Base-by-base conservation (phyloP, 768 basidiomycete genomes). In the Ramaria sp. region DNA sequence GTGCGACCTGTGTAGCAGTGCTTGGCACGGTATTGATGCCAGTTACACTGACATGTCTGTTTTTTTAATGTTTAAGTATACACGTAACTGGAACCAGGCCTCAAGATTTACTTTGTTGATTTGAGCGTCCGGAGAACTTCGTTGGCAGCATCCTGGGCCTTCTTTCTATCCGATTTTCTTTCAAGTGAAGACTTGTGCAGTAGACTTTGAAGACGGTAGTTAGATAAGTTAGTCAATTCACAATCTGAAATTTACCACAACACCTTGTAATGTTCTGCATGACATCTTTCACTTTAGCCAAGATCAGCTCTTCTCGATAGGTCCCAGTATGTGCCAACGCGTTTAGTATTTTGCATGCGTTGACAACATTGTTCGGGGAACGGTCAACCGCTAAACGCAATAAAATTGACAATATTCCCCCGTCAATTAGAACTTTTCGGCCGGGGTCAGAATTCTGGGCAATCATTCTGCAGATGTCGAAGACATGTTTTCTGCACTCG, bases 401-500 rank as follows among this genome's bases (percentile, higher is more conserved):
- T 6, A 64, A 50, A 31, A 57, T 57, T n/a, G 57, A 51, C 27
- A 64, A 52, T 20, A 61, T 55, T 13, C 53, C 50, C 15, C 52
- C 54, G 20, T 62, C 58, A 24, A 64, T 59, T 42, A 64, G 54
- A 34, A 58, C 57, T 57, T 61, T 59, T 13, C 63, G 63, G 20
- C 63, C 63, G 38, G 51, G 22, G 47, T 64, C 61, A 31, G 63
- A 61, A 31, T 57, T 54, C 39, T 64, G 63, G 15, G 63, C 59
- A 22, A 64, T 53, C 10, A 45, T 5, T 11, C 62, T 20, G 24
- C 59, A 60, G 39, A 64, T 59, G 7, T 55, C 39, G 54, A 64
- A 62, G 31, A 53, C 37, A 38, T 19, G 50, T 20, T 50, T 19
- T 24, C 54, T 48, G 49, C 61, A 64, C 42, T 57, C 22, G n/a